Conservation (phyloP, 345 rosid genomes). For the Gossypium stocksii region DNA sequence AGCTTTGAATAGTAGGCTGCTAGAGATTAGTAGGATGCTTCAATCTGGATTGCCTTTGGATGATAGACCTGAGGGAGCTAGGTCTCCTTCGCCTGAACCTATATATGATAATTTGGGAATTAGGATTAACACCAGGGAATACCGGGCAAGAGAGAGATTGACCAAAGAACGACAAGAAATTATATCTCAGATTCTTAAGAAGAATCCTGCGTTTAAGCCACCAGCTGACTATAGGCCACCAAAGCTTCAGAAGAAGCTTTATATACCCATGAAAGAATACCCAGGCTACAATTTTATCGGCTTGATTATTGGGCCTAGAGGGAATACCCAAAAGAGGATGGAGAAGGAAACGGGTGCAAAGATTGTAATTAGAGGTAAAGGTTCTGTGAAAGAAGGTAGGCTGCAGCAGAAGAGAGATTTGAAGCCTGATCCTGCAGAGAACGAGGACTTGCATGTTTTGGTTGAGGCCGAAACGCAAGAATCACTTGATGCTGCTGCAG, state of each 20-base stretch:
- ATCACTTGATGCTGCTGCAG: conserved; percentile 89
- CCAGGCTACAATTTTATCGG: conserved; percentile 94
- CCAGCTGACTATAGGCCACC: conserved; percentile 97
- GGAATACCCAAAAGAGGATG: conserved; percentile 98
- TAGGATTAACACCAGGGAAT: conserved; percentile 84
- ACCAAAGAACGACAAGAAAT: conserved; percentile 89
- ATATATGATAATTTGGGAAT: conserved; percentile 91
- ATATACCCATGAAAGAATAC: conserved; percentile 88
- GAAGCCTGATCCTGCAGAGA: conserved; percentile 88
- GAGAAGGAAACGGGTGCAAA: conserved; percentile 95
- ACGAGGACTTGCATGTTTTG: conserved; percentile 96
- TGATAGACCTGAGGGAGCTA: conserved; percentile 83
- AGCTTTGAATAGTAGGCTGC: conserved; percentile 71
- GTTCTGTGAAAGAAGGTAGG: conserved; percentile 91
- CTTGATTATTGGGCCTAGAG: conserved; percentile 91
- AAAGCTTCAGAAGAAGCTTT: conserved; percentile 93
- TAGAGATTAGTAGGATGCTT: conserved; percentile 77
- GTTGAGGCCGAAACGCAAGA: conserved; percentile 96
- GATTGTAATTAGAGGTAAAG: conserved; percentile 94
- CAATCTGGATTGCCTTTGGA: conserved; percentile 79
- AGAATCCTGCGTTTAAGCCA: conserved; percentile 91
- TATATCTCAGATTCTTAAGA: conserved; percentile 80
- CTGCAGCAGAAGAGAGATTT: conserved; percentile 89
- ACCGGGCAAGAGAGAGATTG: conserved; percentile 82
- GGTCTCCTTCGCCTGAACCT: conserved; percentile 97